A percentile compares a stretch with the other conserved stretches of the same genome.
phyloP scores from a whole-genome alignment of 2,329 filamentous ascomycete species.

The Alternaria arbusti region DNA sequence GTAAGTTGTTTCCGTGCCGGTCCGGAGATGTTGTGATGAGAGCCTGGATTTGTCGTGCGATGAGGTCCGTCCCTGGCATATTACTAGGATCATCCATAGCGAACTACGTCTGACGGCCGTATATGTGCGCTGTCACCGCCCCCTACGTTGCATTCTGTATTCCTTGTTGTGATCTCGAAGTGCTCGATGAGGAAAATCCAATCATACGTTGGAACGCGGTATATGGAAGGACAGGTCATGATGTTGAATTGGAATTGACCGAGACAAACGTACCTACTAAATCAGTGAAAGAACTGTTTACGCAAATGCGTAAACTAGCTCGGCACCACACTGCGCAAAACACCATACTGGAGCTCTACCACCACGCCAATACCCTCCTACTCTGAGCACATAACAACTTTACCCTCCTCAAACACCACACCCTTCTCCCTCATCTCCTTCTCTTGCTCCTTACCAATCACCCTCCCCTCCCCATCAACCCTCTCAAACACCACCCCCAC shows the following conservation, averaged over 20 bases:
- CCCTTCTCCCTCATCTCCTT: not conserved
- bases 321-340: not conserved
- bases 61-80: not conserved
- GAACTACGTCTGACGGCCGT: not conserved
- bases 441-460: not conserved
- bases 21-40: not conserved
- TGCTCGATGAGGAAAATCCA: not conserved
- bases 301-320: not conserved
- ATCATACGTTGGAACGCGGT: not conserved
- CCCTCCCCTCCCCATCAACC: not conserved
- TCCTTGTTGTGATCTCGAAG: not conserved
- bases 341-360: not conserved
- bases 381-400: not conserved
- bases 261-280: not conserved
- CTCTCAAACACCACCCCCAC: slow-evolving; percentile 3
- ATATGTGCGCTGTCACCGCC: not conserved
- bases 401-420: not conserved
- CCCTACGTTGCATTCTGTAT: not conserved
- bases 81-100: not conserved
- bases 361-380: not conserved
- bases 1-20: not conserved
- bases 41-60: not conserved
- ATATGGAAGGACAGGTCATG: not conserved
- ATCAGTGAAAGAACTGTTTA: not conserved
- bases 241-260: not conserved